Conservation (phyloP, 345 rosid species). For the Citrus mangshanensis region DNA sequence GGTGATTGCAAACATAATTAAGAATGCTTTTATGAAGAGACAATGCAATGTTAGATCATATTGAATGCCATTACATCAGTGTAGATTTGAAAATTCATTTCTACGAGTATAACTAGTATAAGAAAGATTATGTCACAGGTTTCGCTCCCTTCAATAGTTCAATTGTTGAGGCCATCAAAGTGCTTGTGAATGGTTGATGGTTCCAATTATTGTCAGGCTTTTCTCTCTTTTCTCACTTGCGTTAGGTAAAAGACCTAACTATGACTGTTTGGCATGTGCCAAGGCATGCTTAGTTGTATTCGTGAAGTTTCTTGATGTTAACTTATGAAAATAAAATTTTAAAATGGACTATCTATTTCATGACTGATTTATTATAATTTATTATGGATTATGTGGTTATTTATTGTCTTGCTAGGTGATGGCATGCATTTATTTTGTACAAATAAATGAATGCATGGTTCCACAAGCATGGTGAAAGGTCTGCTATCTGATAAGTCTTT, state of each 20-base stretch:
- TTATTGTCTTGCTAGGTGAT: not conserved
- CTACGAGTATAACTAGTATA: too few species aligned
- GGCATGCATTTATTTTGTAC: not conserved
- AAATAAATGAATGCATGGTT: not conserved
- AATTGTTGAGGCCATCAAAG: not conserved
- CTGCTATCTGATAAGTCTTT: slow-evolving; percentile 28
- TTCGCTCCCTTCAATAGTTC: not conserved
- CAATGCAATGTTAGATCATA: too few species aligned
- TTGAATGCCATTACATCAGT: too few species aligned
- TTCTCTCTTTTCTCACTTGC: slow-evolving; percentile 2
- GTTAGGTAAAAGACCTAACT: slow-evolving; percentile 47
- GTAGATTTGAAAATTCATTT: too few species aligned
- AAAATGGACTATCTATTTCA: not conserved
- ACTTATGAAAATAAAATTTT: not conserved
- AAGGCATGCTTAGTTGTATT: slow-evolving; percentile 32
- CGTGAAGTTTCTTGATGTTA: slow-evolving; percentile 17
- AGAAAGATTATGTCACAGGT: not conserved
- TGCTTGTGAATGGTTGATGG: not conserved
- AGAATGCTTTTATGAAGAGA: too few species aligned
- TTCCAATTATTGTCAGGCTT: not conserved
- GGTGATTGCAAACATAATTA: too few species aligned
- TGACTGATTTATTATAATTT: not conserved
- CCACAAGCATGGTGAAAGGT: slow-evolving; percentile 19
- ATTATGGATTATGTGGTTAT: not conserved
- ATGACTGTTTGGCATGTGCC: slow-evolving; percentile 32